Base-by-base conservation (phyloP, 2,329 filamentous ascomycete species). In the Dactylellina cionopaga region DNA sequence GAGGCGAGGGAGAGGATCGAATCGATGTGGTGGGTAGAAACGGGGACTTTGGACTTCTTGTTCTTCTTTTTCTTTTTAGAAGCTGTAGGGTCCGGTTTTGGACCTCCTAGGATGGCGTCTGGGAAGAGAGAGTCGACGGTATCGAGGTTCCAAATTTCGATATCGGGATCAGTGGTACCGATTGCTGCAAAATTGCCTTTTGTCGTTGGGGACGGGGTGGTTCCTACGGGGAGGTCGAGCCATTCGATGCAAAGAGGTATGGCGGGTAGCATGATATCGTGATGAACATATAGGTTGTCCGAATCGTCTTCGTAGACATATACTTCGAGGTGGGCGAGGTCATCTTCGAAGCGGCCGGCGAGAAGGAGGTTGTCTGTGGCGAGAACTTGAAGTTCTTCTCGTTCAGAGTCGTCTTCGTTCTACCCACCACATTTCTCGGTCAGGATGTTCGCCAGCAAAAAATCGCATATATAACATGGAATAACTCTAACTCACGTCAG, bases 201-300 rank as follows among this genome's bases (percentile, higher is more conserved):
- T 41, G 86, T 86, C 31, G 58, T 41, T 1, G 73, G 59, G 0
- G 58, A 43, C n/a, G 73, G 62, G 9, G 84, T 81, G 80, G 92
- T 92, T 75, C 90, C 89, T 33, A 96, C 92, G n/a, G 92, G 90
- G 63, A 96, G 85, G 80, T 97, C 92, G 44, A 99, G 83, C 95
- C 95, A 99, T 83, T 99, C 95, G 39, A 98, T 86, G 78, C 92
- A 95, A 5, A 99, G 87, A 9, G 95, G 95, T 79, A 99, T 96
- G 22, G 94, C 94, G 29, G 95, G 95, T 63, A 99, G 86, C 94
- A 99, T 98, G 77, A 99, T 96, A 81, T 99, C 95, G 85, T 99
- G 95, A 83, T 99, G 95, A 22, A 99, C 94, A 80, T 99, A 99
- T 73, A 99, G 89, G 80, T 99, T 99, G 82, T 98, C 95, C 44